Conservation (phyloP, 495 filamentous ascomycete species). For the Neurospora cerealis region DNA sequence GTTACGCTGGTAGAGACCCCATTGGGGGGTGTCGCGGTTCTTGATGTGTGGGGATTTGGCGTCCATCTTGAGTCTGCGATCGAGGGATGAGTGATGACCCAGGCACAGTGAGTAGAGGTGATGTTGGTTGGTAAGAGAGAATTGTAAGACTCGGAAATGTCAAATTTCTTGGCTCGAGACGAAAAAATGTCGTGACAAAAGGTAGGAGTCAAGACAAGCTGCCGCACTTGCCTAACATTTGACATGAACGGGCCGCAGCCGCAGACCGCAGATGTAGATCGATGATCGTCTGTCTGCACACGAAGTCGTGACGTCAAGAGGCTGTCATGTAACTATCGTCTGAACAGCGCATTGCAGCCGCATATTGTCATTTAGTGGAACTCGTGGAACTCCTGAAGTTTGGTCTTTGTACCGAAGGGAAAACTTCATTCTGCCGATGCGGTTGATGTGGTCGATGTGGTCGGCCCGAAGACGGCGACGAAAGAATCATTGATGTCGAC, state of each 20-base stretch:
- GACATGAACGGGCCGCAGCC: neutral
- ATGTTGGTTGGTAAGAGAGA: too few relatives aligned
- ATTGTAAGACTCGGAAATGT: neutral
- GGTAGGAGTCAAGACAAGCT: neutral
- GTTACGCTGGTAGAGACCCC: conserved; percentile 51
- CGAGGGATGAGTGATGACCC: too few relatives aligned
- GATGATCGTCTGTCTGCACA: neutral
- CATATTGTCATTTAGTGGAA: neutral
- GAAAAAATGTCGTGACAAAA: neutral
- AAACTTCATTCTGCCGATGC: neutral
- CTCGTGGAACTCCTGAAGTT: neutral
- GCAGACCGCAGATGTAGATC: neutral
- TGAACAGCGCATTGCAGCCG: neutral
- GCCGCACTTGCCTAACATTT: neutral
- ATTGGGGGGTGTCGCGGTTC: conserved; percentile 49
- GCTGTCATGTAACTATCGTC: neutral
- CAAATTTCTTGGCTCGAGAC: neutral
- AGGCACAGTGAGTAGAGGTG: too few relatives aligned
- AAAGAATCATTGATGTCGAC: neutral
- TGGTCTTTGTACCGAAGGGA: neutral
- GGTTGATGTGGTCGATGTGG: neutral
- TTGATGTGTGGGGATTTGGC: conserved; percentile 47
- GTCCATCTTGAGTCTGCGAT: conserved; percentile 20
- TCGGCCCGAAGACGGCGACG: neutral
- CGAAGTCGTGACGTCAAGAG: neutral